phyloP scores from a whole-genome alignment of 805 yeast genomes.

The Alloascoidea hylecoeti region DNA sequence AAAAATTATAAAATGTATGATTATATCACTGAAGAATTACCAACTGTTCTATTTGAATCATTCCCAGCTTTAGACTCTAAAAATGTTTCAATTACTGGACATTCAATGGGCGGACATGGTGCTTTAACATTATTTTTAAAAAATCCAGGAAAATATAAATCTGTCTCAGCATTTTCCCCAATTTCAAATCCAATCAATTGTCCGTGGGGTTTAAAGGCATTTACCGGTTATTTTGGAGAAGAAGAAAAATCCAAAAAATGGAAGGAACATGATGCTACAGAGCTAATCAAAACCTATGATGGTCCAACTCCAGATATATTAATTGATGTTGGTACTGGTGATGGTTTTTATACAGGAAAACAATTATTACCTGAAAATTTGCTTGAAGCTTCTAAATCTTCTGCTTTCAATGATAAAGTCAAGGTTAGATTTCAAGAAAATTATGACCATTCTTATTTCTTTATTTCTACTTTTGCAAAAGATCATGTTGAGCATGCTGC shows the following conservation, averaged over 20 bases:
- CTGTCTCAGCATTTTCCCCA: slow-evolving; percentile 87
- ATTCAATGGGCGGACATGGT: slow-evolving; percentile 98
- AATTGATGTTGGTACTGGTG: slow-evolving; percentile 73
- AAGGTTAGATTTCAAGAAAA: slow-evolving; percentile 56
- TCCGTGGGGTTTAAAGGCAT: slow-evolving; percentile 86
- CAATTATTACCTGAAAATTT: slow-evolving; percentile 72
- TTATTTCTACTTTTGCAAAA: slow-evolving; percentile 63
- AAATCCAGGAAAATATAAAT: slow-evolving; percentile 58
- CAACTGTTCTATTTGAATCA: slow-evolving; percentile 28
- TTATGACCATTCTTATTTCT: slow-evolving; percentile 85
- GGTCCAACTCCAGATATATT: slow-evolving; percentile 49
- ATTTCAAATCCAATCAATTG: slow-evolving; percentile 64
- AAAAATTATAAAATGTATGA: slow-evolving; percentile 76
- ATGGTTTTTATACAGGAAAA: slow-evolving; percentile 46
- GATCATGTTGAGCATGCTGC: slow-evolving; percentile 86
- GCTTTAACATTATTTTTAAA: slow-evolving; percentile 59
- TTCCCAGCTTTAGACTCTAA: slow-evolving; percentile 32
- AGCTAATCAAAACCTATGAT: slow-evolving; percentile 40
- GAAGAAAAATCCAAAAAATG: slow-evolving; percentile 37
- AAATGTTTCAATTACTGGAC: slow-evolving; percentile 76
- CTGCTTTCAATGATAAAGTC: slow-evolving; percentile 48
- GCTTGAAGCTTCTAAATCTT: slow-evolving; percentile 41
- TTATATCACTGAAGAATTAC: slow-evolving; percentile 66
- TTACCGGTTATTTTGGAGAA: slow-evolving; percentile 60
- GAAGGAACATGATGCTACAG: slow-evolving; percentile 75